Evolutionary conservation across 805 yeast species (phyloP), one percentile per base, ranked within the genome.

Genomic region (Suhomyces sp.): DNA sequence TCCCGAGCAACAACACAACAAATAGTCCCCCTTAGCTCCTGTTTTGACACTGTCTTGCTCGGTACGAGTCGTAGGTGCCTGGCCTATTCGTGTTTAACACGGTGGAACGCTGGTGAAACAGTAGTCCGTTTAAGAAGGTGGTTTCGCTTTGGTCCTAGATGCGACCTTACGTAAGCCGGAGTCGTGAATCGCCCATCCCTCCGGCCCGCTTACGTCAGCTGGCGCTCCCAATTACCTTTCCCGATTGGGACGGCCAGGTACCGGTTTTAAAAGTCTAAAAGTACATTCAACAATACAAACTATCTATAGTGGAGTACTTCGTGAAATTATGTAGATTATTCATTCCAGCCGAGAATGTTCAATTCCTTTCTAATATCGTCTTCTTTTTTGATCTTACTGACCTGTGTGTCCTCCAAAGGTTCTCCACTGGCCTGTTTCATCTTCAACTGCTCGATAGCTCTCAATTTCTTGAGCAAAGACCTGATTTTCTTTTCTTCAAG

Each of bases 381-480:
- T 74, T 94, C 99, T 48, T 96, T 90, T 56, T 84, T 80, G 60
- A 94, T 93, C 73, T 94, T 94, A 67, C 89, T 78, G 42, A 90
- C 75, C 76, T 94, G 99, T 31, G 98, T 94, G 63, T 87, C 96
- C 73, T 94, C 99, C 60, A 94, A 80, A 56, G 84, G 78, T 57
- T 91, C 97, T 48, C 93, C 96, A 52, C 75, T 77, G 7, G 87
- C 88, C 72, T 89, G 91, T 68, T 93, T 89, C 77, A 82, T 82
- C 71, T 92, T 92, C 64, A 94, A 80, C 50, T 84, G 85, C 70
- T 92, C 96, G 61, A 94, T 94, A n/a, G 99, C 97, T 65, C 98
- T 82, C 57, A 93, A 80, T 73, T 94, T 94, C 76, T 94, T 94
- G 71, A 92, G 80, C 68, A 94, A 79, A 31, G 94, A 85, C 68